These are phyloP conservation scores for Xylaria intraflava DNA, from an alignment of 495 filamentous ascomycete species.

Conservation along the genomic window DNA sequence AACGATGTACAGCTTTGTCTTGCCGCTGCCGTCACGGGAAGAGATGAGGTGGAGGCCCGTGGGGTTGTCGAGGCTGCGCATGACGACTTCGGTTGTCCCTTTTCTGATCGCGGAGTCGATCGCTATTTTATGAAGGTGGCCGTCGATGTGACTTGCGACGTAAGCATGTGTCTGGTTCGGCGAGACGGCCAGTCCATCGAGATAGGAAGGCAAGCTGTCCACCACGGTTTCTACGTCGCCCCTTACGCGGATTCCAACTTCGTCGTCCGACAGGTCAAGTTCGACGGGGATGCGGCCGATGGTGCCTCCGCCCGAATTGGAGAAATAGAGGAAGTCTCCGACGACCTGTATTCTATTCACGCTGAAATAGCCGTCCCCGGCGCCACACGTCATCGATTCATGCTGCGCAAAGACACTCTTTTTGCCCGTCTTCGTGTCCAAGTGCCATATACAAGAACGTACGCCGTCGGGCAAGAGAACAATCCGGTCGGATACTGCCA, in stretches of 20 bases:
- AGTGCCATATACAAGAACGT: constrained; percentile 19
- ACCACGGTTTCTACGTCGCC: constrained; percentile 18
- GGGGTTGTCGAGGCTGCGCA: constrained; percentile 21
- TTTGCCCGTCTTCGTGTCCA: constrained; percentile 21
- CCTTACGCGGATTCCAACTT: constrained; percentile 15
- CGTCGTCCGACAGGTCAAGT: constrained; percentile 9
- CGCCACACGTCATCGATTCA: constrained; percentile 18
- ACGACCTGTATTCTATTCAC: constrained; percentile 21
- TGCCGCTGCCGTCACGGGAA: constrained; percentile 7
- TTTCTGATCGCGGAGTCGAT: constrained; percentile 21
- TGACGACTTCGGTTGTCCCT: constrained; percentile 11
- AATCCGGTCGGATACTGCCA: constrained; percentile 16
- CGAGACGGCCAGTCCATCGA: constrained; percentile 22
- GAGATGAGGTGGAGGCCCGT: constrained; percentile 21
- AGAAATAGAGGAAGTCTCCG: constrained; percentile 21
- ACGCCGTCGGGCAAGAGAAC: constrained; percentile 21
- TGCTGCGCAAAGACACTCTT: constrained; percentile 13
- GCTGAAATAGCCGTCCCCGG: constrained; percentile 19
- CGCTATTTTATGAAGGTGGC: constrained; percentile 18
- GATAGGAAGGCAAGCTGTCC: constrained; percentile 16
- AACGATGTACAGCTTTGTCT: constrained; percentile 21
- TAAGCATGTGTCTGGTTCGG: constrained; percentile 20
- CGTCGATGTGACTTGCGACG: constrained; percentile 25
- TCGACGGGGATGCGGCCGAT: constrained; percentile 24
- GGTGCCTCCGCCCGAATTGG: constrained; percentile 23